Evolutionary conservation across 1,284 basidiomycete genomes (phyloP), one percentile per base, ranked within the genome.

Genomic region (Porodaedalea pini): DNA sequence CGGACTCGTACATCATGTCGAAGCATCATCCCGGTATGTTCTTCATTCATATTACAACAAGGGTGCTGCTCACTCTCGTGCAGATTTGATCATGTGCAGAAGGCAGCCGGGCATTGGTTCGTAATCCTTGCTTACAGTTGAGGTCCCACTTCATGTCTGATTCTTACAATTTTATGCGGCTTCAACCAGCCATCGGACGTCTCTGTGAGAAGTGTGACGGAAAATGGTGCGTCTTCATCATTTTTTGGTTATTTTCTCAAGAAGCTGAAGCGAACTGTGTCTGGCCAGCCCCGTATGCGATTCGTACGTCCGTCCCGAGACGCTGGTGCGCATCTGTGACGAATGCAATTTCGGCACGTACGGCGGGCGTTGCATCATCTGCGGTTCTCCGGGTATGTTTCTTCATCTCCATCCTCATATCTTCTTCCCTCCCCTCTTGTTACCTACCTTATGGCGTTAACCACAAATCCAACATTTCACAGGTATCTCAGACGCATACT

Each of bases 271-370:
- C 41, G 11, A 7, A 41, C 7, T 8, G 25, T 37, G 21, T 2
- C 2, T 41, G 5, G 17, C 2, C 57, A 98, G 96, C 72, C 97
- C 97, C 8, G 92, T 99, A 57, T 99, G 97, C 75, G 97, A 99
- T 76, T 99, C 96, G 58, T 98, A 98, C 75, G 97, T 99, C 59
- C 86, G 97, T 64, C 97, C 97, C 61, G 94, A 97, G 75, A 98
- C 96, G 15, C 80, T 99, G 58, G 97, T 99, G 57, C 86, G 94
- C 66, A 97, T 98, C 67, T 99, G 97, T 72, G 97, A 99, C 71
- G 96, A 99, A 76, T 99, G 97, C 75, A 98, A 98, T 72, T 99
- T 95, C 73, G 97, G 97, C 60, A 95, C 94, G 54, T 97, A 95
- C 69, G 94, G 95, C 25, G 94, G 94, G 57, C 81, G 94, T 62